Evolutionary conservation across 768 basidiomycete species (phyloP).

Genomic region (Phlebiopsis gigantea): DNA sequence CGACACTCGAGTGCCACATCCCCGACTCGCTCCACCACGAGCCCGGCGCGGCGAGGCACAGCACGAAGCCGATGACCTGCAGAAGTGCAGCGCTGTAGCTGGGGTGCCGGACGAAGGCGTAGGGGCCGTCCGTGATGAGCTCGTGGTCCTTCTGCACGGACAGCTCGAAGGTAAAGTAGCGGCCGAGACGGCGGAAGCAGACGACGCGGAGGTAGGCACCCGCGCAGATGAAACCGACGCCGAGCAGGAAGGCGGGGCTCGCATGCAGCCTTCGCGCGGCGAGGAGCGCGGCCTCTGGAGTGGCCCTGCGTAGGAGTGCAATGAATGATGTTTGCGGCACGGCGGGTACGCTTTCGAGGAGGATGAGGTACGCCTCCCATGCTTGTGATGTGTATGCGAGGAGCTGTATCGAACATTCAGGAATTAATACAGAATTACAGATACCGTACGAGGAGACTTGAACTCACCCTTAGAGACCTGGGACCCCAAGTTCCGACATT

Average conservation of each 20-base stretch:
- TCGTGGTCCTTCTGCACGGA: slow-evolving; percentile 8
- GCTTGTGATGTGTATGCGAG: too few species aligned
- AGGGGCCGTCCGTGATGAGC: slow-evolving; percentile 18
- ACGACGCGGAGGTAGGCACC: neutral
- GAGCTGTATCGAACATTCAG: too few species aligned
- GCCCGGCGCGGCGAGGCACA: neutral
- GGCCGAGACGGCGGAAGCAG: slow-evolving; percentile 8
- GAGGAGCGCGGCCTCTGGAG: neutral
- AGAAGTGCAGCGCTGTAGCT: slow-evolving; percentile 13
- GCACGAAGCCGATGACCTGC: slow-evolving; percentile 1
- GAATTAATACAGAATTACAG: too few species aligned
- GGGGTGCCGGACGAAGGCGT: slow-evolving; percentile 18
- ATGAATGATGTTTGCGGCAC: neutral
- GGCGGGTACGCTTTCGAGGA: neutral
- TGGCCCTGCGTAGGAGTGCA: neutral
- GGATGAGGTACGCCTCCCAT: neutral
- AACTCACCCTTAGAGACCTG: too few species aligned
- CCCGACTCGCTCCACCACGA: slow-evolving; percentile 5
- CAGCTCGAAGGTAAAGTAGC: slow-evolving; percentile 12
- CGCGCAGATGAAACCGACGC: neutral
- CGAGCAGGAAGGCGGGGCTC: neutral
- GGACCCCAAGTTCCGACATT: too few species aligned
- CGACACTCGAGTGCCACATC: neutral
- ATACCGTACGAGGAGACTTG: too few species aligned
- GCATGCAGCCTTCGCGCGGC: neutral